Percentiles rank a stretch among this genome's conserved stretches.
These are phyloP conservation scores for Orbilia oligospora DNA, from an alignment of 2,329 filamentous ascomycete species.

Conservation along the genomic window DNA sequence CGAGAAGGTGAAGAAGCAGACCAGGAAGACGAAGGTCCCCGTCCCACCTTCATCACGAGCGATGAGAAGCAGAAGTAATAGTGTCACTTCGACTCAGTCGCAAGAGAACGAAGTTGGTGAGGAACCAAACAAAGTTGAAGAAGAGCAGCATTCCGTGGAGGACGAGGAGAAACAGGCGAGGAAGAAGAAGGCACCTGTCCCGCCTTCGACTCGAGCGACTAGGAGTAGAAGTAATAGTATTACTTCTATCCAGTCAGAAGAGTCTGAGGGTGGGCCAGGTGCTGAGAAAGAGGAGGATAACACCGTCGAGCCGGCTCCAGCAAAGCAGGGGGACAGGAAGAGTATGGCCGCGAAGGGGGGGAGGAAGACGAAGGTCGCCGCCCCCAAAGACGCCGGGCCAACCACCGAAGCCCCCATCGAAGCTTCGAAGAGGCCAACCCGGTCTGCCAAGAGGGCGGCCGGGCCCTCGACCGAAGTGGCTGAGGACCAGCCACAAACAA, in stretches of 20 bases:
- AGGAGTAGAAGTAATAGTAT: constrained; percentile 13
- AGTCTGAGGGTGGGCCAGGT: not conserved
- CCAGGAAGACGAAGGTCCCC: constrained; percentile 9
- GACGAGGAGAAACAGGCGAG: not conserved
- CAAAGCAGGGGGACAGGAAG: not conserved
- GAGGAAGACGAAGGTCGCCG: not conserved
- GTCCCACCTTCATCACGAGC: not conserved
- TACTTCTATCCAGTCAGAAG: constrained; percentile 1
- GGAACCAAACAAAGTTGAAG: not conserved
- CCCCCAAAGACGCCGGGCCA: not conserved
- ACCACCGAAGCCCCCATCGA: not conserved
- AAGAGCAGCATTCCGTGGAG: not conserved
- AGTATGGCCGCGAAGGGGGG: not conserved
- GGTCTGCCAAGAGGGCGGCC: constrained; percentile 10
- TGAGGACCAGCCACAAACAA: not conserved
- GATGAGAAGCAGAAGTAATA: not conserved
- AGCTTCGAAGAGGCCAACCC: constrained; percentile 2
- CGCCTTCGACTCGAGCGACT: not conserved
- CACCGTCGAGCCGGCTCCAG: not conserved
- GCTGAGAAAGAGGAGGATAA: not conserved
- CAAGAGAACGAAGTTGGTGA: not conserved
- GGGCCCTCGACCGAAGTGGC: not conserved
- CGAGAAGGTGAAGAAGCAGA: not conserved
- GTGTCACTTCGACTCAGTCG: constrained; percentile 1
- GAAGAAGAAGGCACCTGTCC: constrained; percentile 14